Evolutionary conservation across 495 filamentous ascomycete genomes (phyloP).

Genomic region (Aspergillus sclerotioniger): DNA sequence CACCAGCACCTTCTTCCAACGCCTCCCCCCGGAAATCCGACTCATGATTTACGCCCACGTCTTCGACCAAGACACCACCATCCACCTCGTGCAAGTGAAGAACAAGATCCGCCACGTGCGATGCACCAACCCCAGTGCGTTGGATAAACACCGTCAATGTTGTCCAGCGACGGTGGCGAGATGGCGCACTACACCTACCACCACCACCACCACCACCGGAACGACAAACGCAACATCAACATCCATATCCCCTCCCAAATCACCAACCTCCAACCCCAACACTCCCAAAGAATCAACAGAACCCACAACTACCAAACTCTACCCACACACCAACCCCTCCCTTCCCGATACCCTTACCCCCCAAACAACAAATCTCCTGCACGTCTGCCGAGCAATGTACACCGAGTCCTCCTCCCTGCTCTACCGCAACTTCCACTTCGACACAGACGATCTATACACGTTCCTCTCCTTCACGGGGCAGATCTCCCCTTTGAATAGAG

Average conservation of each 20-base stretch:
- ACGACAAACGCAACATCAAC: conserved; percentile 11
- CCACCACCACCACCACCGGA: background rate
- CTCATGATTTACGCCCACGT: conserved; percentile 55
- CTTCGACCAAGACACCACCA: conserved; percentile 38
- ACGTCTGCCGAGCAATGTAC: conserved; percentile 43
- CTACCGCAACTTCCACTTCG: conserved; percentile 32
- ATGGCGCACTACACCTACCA: conserved; percentile 30
- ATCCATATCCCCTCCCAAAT: conserved; percentile 30
- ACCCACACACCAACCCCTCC: conserved; percentile 37
- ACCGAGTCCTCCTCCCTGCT: conserved; percentile 34
- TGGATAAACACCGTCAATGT: conserved; percentile 37
- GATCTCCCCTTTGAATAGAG: too few species aligned
- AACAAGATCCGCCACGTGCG: conserved; percentile 43
- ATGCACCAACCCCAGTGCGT: conserved; percentile 23
- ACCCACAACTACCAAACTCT: conserved; percentile 25
- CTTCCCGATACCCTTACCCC: conserved; percentile 31
- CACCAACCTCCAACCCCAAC: conserved; percentile 22
- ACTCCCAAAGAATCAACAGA: background rate
- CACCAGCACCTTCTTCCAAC: conserved; percentile 24
- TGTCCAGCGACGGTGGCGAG: conserved; percentile 38
- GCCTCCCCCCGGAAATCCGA: conserved; percentile 53
- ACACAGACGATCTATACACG: conserved; percentile 44
- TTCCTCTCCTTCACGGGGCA: conserved; percentile 36
- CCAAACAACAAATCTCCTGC: conserved; percentile 30
- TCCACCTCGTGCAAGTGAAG: conserved; percentile 43